Conservation (phyloP, 305 asterid genomes). For the Lippia alba region DNA sequence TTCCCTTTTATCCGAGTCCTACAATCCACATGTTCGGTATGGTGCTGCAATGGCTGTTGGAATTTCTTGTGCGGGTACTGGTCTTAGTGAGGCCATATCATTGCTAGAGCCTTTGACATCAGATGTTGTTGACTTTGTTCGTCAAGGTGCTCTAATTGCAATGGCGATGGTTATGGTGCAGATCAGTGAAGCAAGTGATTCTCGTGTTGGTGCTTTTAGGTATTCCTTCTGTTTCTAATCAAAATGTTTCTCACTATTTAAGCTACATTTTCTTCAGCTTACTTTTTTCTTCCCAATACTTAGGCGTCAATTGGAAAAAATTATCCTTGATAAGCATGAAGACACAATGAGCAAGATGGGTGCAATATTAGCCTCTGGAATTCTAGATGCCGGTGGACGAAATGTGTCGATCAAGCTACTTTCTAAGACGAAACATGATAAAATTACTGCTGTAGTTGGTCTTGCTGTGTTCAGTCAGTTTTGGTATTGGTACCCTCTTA, state of each 20-base stretch:
- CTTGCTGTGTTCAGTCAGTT: slow-evolving; percentile 97
- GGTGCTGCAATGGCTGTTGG: slow-evolving; percentile 99
- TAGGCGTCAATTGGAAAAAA: slow-evolving; percentile 97
- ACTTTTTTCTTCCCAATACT: slow-evolving; percentile 25
- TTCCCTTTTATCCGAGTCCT: slow-evolving; percentile 87
- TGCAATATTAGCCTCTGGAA: slow-evolving; percentile 95
- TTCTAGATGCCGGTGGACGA: slow-evolving; percentile 90
- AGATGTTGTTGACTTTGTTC: slow-evolving; percentile 96
- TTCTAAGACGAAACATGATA: slow-evolving; percentile 92
- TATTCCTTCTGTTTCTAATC: slow-evolving; percentile 31
- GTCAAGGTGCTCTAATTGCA: slow-evolving; percentile 99
- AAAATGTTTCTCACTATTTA: not conserved
- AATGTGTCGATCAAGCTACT: slow-evolving; percentile 84
- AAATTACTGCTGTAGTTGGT: slow-evolving; percentile 90
- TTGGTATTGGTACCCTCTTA: slow-evolving; percentile 99
- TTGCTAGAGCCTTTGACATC: slow-evolving; percentile 95
- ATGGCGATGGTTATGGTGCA: slow-evolving; percentile 99
- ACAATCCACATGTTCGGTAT: slow-evolving; percentile 97
- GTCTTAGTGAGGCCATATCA: slow-evolving; percentile 98
- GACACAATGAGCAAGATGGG: slow-evolving; percentile 99
- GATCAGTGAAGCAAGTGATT: slow-evolving; percentile 91
- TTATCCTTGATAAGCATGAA: slow-evolving; percentile 93
- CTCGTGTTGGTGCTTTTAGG: slow-evolving; percentile 98
- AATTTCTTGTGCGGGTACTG: slow-evolving; percentile 98
- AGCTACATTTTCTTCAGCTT: slow-evolving; percentile 5